Base-by-base conservation (phyloP, 2,329 filamentous ascomycete genomes). In the Dothidotthia symphoricarpi region DNA sequence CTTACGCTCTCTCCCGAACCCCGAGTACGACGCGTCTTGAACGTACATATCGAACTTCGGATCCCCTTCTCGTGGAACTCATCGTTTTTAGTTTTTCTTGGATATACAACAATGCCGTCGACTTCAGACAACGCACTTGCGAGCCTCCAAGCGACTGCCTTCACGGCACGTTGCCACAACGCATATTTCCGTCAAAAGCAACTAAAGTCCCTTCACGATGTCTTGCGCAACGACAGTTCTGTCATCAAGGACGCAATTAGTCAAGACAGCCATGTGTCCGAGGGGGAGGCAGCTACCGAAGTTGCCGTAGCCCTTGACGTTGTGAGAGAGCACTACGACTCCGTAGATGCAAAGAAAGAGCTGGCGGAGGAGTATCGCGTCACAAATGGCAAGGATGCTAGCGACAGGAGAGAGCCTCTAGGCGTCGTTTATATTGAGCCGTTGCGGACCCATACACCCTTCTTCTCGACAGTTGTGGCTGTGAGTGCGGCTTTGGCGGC, bases 381-480 rank as follows among this genome's bases (percentile, higher is more conserved):
- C 24, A 60, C 66, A 4, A 64, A 63, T 15, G 67, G 67, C 11
- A 62, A 64, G 28, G 57, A 75, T 49, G 68, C 68, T 16, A 16
- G 42, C 6, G 47, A 60, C 3, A 47, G 59, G 33, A 60, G 62
- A 38, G 48, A 58, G 0, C 66, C 66, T 2, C 59, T 60, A 30
- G 73, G 73, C 2, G 61, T 73, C 35, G 68, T 73, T 1, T 74
- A 74, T 29, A 73, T 80, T 33, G 68, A 73, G 32, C 74, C 75
- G 1, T 60, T 64, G 8, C 36, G 44, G 22, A 58, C 43, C 6
- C 71, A 79, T 53, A 77, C 70, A 0, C 57, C 72, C 7, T 71
- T 79, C 41, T 77, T 71, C 44, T 55, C 54, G 6, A 31, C 36
- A 6, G 36, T 59, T 14, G 38, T 43, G n/a, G 38, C 49, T 6